phyloP scores from a whole-genome alignment of 164 flowering plant genomes.

The Piper betle region DNA sequence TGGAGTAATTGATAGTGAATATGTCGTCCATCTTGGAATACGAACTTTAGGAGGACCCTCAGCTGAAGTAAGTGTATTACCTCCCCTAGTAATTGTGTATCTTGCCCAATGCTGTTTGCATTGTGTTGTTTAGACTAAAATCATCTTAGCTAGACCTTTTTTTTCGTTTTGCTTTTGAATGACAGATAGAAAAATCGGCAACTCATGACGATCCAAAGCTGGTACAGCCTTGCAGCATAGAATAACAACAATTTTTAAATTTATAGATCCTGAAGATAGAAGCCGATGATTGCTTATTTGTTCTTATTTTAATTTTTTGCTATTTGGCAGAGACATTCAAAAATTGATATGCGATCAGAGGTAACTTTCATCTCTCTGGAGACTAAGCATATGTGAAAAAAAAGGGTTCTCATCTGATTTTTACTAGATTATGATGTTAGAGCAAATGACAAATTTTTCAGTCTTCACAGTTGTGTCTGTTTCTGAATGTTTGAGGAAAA shows the following conservation, averaged over 20 bases:
- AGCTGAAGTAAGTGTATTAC: neutral
- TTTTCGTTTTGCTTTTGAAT: too few relatives aligned
- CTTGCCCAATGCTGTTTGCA: too few relatives aligned
- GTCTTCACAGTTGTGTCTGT: too few relatives aligned
- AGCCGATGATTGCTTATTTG: neutral
- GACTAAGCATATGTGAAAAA: neutral
- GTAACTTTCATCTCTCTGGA: constrained; percentile 19
- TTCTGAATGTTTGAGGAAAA: neutral
- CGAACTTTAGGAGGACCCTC: constrained; percentile 52
- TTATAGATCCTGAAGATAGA: neutral
- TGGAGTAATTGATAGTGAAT: constrained; percentile 71
- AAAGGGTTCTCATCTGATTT: neutral
- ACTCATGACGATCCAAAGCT: neutral
- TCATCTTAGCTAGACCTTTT: too few relatives aligned
- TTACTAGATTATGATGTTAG: too few relatives aligned
- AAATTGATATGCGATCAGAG: constrained; percentile 50
- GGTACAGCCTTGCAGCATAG: neutral
- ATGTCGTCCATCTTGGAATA: constrained; percentile 61
- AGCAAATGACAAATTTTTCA: too few relatives aligned
- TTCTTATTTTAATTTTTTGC: neutral
- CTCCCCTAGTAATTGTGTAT: neutral
- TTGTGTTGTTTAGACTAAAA: too few relatives aligned
- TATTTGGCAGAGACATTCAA: constrained; percentile 12
- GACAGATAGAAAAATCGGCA: constrained; percentile 20
- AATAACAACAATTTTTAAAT: too few relatives aligned